Conservation (phyloP, 495 filamentous ascomycete genomes). For the Schizothecium vesticola region DNA sequence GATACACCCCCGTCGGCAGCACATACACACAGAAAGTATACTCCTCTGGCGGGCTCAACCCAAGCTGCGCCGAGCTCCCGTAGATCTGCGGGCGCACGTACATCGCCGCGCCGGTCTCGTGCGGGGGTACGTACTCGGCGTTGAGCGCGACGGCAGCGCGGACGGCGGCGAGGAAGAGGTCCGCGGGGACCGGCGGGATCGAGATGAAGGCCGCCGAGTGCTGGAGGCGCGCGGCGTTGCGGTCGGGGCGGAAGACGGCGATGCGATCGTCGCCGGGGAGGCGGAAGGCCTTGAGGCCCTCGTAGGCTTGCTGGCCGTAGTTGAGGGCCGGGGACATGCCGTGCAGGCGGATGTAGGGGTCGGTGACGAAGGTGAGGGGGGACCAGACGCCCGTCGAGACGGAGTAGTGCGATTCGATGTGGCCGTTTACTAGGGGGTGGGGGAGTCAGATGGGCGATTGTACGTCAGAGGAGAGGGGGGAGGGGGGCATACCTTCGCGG, state of each 20-base stretch:
- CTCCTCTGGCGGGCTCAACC: slow-evolving; percentile 76
- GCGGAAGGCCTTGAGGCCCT: slow-evolving; percentile 89
- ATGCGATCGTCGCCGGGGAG: slow-evolving; percentile 55
- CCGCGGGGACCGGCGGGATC: slow-evolving; percentile 67
- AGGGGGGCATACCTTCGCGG: slow-evolving; percentile 59
- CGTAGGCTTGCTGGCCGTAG: slow-evolving; percentile 92
- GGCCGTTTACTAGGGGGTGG: slow-evolving; percentile 58
- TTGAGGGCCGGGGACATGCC: slow-evolving; percentile 88
- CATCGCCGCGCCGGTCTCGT: slow-evolving; percentile 77
- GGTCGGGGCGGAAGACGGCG: slow-evolving; percentile 72
- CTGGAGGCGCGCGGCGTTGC: slow-evolving; percentile 77
- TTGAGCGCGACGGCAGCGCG: slow-evolving; percentile 76
- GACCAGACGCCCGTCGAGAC: slow-evolving; percentile 69
- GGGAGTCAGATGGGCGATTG: no score
- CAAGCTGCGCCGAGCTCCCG: slow-evolving; percentile 73
- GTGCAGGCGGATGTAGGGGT: slow-evolving; percentile 77
- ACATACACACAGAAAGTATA: slow-evolving; percentile 84
- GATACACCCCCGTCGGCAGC: slow-evolving; percentile 82
- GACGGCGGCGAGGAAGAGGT: slow-evolving; percentile 68
- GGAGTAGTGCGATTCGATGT: slow-evolving; percentile 70
- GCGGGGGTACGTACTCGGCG: slow-evolving; percentile 81
- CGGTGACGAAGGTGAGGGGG: slow-evolving; percentile 61
- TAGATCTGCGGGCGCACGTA: slow-evolving; percentile 87
- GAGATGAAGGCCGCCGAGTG: slow-evolving; percentile 72
- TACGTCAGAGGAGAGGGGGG: no score